Base-by-base conservation (phyloP, 768 basidiomycete genomes). In the Phanerochaete sordida region DNA sequence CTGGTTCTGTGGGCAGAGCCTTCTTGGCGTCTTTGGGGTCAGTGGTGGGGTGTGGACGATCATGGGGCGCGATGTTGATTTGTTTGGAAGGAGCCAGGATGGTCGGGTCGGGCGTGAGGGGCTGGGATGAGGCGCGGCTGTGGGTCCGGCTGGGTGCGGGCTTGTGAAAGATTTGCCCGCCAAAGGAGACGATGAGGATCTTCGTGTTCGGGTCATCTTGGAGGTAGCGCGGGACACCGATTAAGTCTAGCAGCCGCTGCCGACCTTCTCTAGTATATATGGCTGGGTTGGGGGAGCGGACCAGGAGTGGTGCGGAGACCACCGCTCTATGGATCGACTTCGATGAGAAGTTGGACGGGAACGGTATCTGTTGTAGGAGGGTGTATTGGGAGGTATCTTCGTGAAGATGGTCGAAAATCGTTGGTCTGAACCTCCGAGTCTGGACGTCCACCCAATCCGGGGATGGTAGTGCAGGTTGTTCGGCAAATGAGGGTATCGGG, bases 151-250 rank as follows among this genome's bases (percentile, higher is more conserved):
- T 82, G 28, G 31, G 60, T 8, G 60, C 49, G 2, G 86, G 85
- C 53, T 77, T 79, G 57, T 80, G 81, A 70, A 92, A 86, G 8
- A 85, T 75, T 65, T 93, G 90, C 0, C 90, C 90, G 16, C 90
- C 90, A 66, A 93, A 93, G 1, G 90, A 91, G 7, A 93, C 88
- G 27, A 92, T 74, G 27, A 92, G 78, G 44, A 93, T 81, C 66
- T 83, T 87, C 2, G 82, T 84, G 23, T 63, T 71, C 4, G 63
- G 60, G 0, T 77, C 71, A 59, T 85, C 77, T 35, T 85, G 82
- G 6, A 78, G 69, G 19, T 81, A 64, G 12, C 57, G 52, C 0
- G 89, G 87, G 0, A 93, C 73, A 23, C 87, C 88, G 45, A 90
- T 77, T 1, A 79, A 78, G 1, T 69, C 62, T 3, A 91, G 79